Base-by-base conservation (phyloP, 2,329 filamentous ascomycete genomes). In the Penicillium sp. region DNA sequence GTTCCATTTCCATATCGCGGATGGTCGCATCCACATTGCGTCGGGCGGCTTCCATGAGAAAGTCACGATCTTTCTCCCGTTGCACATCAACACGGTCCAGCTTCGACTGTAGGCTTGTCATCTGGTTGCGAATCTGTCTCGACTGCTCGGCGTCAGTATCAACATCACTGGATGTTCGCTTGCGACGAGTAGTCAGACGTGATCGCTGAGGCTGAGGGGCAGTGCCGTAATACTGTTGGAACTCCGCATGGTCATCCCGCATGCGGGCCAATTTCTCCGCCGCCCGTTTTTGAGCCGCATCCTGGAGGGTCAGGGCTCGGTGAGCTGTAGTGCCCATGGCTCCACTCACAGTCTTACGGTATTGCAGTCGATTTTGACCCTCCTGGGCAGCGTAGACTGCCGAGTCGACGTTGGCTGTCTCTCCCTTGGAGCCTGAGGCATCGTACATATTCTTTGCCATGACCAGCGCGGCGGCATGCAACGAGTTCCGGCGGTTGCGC, bases 371-470 rank as follows among this genome's bases (percentile, higher is more conserved):
- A 24, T 62, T 68, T 34, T 70, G 68, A n/a, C 69, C 69, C 40
- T 66, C 70, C 24, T 75, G 69, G 26, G 72, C 68, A 9, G 64
- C 67, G 24, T 59, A 56, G 26, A 70, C 14, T 4, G 70, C 68
- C 13, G 64, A 44, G 26, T 57, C 57, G 29, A 44, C 45, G 37
- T 23, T 55, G 24, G 34, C 54, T 5, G 58, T 36, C 39, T 62
- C 62, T 4, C 64, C 66, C 14, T 63, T 67, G 1, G 77, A 74
- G 56, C 80, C 77, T 6, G 86, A 82, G 1, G 83, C 79, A 10
- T 79, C 83, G 68, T 92, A 96, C 86, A 96, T 93, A 63, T 88
- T 85, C 73, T 88, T 89, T 6, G 92, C 92, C 91, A 97, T 96
- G 10, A 89, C 90, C 3, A 96, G 79, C 2, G 92, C 91, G 18